Evolutionary conservation across 257 asterid genomes (phyloP).

Genomic region (Gentiana dahurica): DNA sequence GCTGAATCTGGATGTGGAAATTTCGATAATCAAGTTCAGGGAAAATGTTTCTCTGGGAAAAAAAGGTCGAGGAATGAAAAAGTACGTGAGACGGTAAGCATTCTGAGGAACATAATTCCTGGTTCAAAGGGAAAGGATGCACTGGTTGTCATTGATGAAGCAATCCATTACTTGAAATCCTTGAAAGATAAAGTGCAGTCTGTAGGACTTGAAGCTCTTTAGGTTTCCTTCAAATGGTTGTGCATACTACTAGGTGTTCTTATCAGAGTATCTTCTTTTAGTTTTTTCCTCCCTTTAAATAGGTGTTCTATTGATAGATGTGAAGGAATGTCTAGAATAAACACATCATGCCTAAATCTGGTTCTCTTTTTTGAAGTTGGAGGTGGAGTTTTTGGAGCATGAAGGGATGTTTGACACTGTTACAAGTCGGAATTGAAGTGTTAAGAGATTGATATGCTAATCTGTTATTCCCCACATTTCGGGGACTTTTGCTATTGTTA

Average conservation of each 20-base stretch:
- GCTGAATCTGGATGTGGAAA: conserved; percentile 59
- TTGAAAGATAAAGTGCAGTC: conserved; percentile 63
- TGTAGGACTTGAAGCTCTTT: conserved; percentile 46
- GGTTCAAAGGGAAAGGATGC: conserved; percentile 50
- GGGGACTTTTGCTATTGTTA: no score
- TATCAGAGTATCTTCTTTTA: conserved; percentile 6
- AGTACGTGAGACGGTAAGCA: conserved; percentile 42
- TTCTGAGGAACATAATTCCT: conserved; percentile 57
- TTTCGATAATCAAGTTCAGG: conserved; percentile 10
- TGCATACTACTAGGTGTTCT: conserved; percentile 5
- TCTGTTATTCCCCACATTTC: no score
- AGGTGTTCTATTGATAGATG: conserved; percentile 1
- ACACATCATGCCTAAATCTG: conserved; percentile 3
- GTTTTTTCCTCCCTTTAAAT: neutral
- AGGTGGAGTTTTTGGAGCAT: neutral
- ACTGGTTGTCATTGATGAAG: conserved; percentile 55
- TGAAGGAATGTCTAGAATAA: conserved; percentile 9
- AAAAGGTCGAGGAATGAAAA: conserved; percentile 50
- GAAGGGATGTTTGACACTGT: conserved; percentile 7
- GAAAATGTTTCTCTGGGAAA: conserved; percentile 19
- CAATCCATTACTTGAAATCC: conserved; percentile 57
- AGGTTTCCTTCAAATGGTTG: conserved; percentile 9
- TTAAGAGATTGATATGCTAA: no score
- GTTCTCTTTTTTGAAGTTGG: conserved; percentile 2
- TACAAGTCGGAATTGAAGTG: conserved; percentile 4